Evolutionary conservation across 495 filamentous ascomycete genomes (phyloP).

Genomic region (Melanomma pulvis-pyrius): DNA sequence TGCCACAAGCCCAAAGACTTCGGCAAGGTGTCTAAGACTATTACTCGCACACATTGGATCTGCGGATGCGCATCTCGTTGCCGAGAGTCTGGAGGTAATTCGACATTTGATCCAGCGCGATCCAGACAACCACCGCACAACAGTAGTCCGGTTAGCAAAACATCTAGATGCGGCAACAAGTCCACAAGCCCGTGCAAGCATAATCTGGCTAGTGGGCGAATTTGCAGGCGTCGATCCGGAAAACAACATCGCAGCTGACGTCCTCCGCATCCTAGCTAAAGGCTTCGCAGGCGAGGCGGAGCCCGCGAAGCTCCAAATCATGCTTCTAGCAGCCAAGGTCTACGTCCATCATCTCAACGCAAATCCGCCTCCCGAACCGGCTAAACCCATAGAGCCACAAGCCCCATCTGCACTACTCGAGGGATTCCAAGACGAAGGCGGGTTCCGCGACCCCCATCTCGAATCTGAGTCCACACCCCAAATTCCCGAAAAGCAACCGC

Average conservation of each 20-base stretch:
- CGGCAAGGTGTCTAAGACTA: slow-evolving; percentile 73
- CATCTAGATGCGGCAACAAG: slow-evolving; percentile 83
- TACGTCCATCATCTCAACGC: slow-evolving; percentile 86
- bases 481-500: slow-evolving; percentile 49
- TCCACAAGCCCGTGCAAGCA: slow-evolving; percentile 83
- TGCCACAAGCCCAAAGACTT: slow-evolving; percentile 48
- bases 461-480: slow-evolving; percentile 29
- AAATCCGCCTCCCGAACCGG: slow-evolving; percentile 33
- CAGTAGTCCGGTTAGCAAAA: slow-evolving; percentile 88
- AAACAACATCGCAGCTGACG: slow-evolving; percentile 88
- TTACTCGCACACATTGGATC: slow-evolving; percentile 83
- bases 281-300: slow-evolving; percentile 83
- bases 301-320: slow-evolving; percentile 83
- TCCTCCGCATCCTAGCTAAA: slow-evolving; percentile 84
- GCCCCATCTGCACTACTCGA: slow-evolving; percentile 32
- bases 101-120: slow-evolving; percentile 94
- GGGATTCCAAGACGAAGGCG: slow-evolving; percentile 40
- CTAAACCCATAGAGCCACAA: slow-evolving; percentile 24
- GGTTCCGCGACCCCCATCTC: slow-evolving; percentile 35
- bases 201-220: slow-evolving; percentile 97
- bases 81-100: slow-evolving; percentile 89
- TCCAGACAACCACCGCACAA: slow-evolving; percentile 71
- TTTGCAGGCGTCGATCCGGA: slow-evolving; percentile 77
- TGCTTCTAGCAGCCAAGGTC: slow-evolving; percentile 89
- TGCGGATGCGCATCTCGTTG: slow-evolving; percentile 80